A percentile compares a stretch with the other conserved stretches of the same genome.
phyloP scores from a whole-genome alignment of 148 eudicot genomes.

The Gaultheria prostrata region DNA sequence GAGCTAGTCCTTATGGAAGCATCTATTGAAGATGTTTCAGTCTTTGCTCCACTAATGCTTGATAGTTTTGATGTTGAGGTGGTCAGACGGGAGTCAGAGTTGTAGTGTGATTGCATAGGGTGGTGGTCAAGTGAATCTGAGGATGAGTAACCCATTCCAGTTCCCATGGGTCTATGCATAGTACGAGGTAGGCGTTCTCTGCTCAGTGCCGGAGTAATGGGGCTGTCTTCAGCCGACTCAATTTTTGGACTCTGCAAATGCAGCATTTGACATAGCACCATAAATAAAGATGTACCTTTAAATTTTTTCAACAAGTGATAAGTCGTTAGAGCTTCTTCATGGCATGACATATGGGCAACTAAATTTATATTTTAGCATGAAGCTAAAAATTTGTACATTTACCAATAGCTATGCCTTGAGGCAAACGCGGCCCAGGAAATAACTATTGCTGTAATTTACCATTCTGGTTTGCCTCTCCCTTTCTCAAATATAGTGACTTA shows the following conservation, averaged over 20 bases:
- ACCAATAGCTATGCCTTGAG: not conserved
- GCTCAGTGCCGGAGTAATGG: constrained; percentile 76
- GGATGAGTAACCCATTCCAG: constrained; percentile 67
- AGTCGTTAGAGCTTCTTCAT: not conserved
- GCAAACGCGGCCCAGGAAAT: not conserved
- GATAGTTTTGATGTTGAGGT: constrained; percentile 84
- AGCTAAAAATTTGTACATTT: not conserved
- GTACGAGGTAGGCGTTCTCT: constrained; percentile 71
- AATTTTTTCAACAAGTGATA: not conserved
- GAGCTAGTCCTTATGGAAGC: constrained; percentile 70
- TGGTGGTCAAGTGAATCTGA: constrained; percentile 85
- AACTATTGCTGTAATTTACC: not conserved
- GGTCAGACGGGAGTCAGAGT: constrained; percentile 59
- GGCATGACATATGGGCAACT: not conserved
- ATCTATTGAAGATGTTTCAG: constrained; percentile 80
- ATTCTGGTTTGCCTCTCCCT: not conserved
- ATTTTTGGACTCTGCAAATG: constrained; percentile 58
- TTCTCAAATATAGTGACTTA: not conserved
- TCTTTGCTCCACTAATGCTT: constrained; percentile 73
- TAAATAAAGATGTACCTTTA: not conserved
- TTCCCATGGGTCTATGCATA: constrained; percentile 46
- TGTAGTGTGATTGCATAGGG: constrained; percentile 47
- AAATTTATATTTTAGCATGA: not conserved
- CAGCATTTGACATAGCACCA: not conserved
- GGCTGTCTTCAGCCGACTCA: constrained; percentile 65